Evolutionary conservation across 1,284 basidiomycete species (phyloP).

Genomic region (Coniferiporia sulphurascens): DNA sequence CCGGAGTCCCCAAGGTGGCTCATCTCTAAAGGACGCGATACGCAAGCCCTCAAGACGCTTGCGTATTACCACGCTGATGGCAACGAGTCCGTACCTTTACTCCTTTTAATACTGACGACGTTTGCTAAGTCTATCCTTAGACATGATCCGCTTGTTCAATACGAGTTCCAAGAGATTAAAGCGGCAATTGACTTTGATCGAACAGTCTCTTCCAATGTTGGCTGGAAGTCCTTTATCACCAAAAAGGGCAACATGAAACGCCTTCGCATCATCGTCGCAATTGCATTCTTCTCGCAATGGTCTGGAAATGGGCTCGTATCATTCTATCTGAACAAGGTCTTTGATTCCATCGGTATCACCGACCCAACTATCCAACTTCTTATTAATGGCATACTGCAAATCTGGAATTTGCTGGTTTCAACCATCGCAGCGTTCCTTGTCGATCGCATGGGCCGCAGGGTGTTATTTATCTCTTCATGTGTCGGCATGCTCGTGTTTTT

Average conservation of each 20-base stretch:
- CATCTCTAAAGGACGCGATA: constrained; percentile 58
- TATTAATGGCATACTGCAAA: constrained; percentile 51
- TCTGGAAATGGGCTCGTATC: constrained; percentile 46
- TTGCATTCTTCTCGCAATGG: constrained; percentile 68
- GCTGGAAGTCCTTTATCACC: constrained; percentile 55
- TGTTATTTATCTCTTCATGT: constrained; percentile 60
- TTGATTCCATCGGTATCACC: constrained; percentile 69
- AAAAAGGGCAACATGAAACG: constrained; percentile 65
- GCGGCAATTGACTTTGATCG: constrained; percentile 63
- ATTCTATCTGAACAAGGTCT: constrained; percentile 70
- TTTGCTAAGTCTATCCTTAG: constrained; percentile 28
- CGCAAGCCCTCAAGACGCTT: constrained; percentile 53
- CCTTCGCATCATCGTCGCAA: constrained; percentile 61
- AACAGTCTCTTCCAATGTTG: constrained; percentile 49
- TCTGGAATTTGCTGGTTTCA: constrained; percentile 70
- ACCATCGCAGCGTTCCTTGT: constrained; percentile 51
- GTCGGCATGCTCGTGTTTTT: constrained; percentile 70
- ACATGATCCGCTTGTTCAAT: constrained; percentile 63
- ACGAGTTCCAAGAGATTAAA: constrained; percentile 75
- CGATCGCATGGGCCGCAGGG: constrained; percentile 55
- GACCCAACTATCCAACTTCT: constrained; percentile 48
- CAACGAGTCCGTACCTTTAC: constrained; percentile 35
- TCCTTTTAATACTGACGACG: not conserved
- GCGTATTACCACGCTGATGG: constrained; percentile 75
- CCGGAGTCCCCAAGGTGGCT: constrained; percentile 74